Base-by-base conservation (phyloP, 257 asterid genomes). In the Nicotiana otophora region DNA sequence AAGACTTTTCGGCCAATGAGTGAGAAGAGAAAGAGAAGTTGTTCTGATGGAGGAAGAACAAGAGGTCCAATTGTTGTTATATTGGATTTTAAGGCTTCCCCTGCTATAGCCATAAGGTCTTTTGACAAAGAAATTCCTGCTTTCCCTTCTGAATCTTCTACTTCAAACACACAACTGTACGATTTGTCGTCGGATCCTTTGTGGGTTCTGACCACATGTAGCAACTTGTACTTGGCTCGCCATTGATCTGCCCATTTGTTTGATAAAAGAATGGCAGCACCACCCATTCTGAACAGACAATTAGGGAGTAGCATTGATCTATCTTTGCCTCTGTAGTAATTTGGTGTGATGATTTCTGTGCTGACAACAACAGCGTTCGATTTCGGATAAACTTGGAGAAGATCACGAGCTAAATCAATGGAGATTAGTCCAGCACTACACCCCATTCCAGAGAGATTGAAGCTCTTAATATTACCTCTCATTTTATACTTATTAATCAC, bases 221-320 rank as follows among this genome's bases (percentile, higher is more conserved):
- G 48, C 12, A 86, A 68, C 39, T 68, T 31, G 62, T 86, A 86
- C 36, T 86, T 86, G 11, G 89, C 85, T n/a, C 82, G 46, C 1
- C 58, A 28, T 4, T 53, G 6, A 19, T 84, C 87, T 1, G 33
- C 15, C 68, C 70, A 55, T 53, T 65, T 30, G 83, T 86, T 86
- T 2, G 89, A 84, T 19, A 86, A 55, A 3, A 84, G 72, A 28
- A 86, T 61, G 30, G 87, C 84, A 1, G 86, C 89, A 3, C 87
- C 86, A 11, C 86, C 89, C 86, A 84, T 84, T 78, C 89, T 19
- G 16, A 86, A 86, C 26, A 86, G 80, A 46, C 87, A 86, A 48
- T 86, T 86, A 1, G 89, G 87, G 7, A 84, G 81, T 11, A 86
- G 82, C 89, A 86, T 86, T 53, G 89, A 69, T 63, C 87, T 86